Evolutionary conservation across 176 grass and related monocot species (phyloP), one percentile per base, ranked within the genome.

Genomic region (Panicum miliaceum): DNA sequence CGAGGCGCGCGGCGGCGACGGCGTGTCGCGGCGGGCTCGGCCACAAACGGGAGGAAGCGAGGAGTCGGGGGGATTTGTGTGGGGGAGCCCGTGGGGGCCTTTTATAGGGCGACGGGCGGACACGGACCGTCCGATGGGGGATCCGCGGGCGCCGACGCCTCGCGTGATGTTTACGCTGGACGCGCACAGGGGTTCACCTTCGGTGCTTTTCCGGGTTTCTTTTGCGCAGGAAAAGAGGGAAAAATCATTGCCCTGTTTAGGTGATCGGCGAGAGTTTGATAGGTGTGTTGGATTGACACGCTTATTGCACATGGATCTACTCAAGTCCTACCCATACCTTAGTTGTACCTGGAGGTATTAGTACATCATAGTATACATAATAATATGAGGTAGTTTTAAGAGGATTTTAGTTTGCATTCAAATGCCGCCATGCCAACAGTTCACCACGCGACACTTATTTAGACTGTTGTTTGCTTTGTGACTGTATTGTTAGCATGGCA

Each of bases 131-230:
- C 84, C 68, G 89, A 90, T 90, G 9, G 19, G 1, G 42, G 62
- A 87, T 87, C 84, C 52, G 35, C 89, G 75, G 52, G 80, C 52
- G 68, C 53, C 61, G 41, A 36, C 35, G 75, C 35, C 89, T 90
- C 75, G 89, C 89, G 89, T 90, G 85, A 87, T 56, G 75, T 84
- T 90, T 90, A 90, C 81, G 89, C 89, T 69, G 89, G 85, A 87
- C 85, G 89, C 81, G 51, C 48, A 38, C 50, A 63, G 83, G 83
- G 83, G 76, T 72, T 86, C 84, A 20, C 46, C 83, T 90, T 85
- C 76, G 81, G 69, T 68, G 87, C 87, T 80, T 84, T 84, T 89
- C 13, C 50, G 53, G 18, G 19, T 71, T 86, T 79, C 62, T 43
- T 81, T 73, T 23, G 6, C 2, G 18, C 18, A n/a, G 25, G 6